Conservation (phyloP, 2,329 filamentous ascomycete species). For the Fusarium penzigii region DNA sequence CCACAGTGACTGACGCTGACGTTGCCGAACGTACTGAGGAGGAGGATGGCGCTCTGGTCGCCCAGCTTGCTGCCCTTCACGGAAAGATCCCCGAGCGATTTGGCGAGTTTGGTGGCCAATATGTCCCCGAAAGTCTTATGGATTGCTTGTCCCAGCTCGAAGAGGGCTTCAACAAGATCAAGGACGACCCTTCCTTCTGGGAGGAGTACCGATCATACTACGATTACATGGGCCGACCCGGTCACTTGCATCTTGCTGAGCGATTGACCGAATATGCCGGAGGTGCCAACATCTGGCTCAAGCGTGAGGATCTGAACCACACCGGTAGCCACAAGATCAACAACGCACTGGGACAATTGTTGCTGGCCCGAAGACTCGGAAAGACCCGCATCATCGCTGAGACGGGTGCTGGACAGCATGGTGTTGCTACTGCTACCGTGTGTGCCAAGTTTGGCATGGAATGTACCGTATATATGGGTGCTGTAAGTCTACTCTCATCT, state of each 20-base stretch:
- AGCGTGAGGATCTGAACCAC: slow-evolving; percentile 96
- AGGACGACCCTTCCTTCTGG: slow-evolving; percentile 91
- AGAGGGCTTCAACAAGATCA: slow-evolving; percentile 83
- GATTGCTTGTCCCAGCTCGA: slow-evolving; percentile 92
- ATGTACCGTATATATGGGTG: slow-evolving; percentile 98
- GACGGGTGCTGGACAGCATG: slow-evolving; percentile 96
- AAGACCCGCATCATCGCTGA: slow-evolving; percentile 98
- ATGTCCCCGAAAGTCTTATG: slow-evolving; percentile 97
- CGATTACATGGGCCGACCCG: slow-evolving; percentile 94
- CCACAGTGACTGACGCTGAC: slow-evolving; percentile 66
- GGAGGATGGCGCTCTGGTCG: slow-evolving; percentile 64
- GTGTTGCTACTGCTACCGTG: slow-evolving; percentile 94
- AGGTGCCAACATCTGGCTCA: slow-evolving; percentile 95
- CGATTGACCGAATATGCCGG: slow-evolving; percentile 85
- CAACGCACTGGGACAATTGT: slow-evolving; percentile 91
- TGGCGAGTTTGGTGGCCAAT: slow-evolving; percentile 95
- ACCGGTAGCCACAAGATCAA: slow-evolving; percentile 99
- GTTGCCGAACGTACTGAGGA: slow-evolving; percentile 65
- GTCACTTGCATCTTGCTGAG: slow-evolving; percentile 85
- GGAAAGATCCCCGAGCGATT: slow-evolving; percentile 81
- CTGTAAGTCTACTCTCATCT: slow-evolving; percentile 44
- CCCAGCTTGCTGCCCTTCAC: slow-evolving; percentile 82
- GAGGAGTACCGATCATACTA: slow-evolving; percentile 96
- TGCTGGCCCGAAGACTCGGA: slow-evolving; percentile 81
- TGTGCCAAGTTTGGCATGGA: slow-evolving; percentile 98